Conservation (phyloP, 202 grass and related monocot species). For the Musa balbisiana region DNA sequence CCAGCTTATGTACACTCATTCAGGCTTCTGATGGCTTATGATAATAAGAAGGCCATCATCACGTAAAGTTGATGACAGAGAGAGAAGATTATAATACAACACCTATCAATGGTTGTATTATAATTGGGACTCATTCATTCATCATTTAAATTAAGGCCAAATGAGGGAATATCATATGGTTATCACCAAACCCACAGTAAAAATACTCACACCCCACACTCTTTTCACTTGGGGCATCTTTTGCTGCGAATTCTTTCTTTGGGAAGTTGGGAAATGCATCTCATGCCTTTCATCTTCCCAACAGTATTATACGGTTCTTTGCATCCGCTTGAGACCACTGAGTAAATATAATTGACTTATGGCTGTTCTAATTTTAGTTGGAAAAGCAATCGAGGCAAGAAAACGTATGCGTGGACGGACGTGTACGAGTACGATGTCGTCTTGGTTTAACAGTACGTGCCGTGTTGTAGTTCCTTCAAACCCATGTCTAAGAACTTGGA, state of each 20-base stretch:
- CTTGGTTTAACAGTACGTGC: not conserved
- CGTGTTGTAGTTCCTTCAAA: too few relatives aligned
- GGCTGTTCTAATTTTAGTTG: too few relatives aligned
- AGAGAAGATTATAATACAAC: not conserved
- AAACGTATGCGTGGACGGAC: not conserved
- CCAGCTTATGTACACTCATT: too few relatives aligned
- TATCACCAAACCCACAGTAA: slow-evolving; percentile 23
- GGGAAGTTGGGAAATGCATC: slow-evolving; percentile 56
- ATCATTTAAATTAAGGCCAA: slow-evolving; percentile 28
- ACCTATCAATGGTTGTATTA: slow-evolving; percentile 10
- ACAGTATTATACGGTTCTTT: not conserved
- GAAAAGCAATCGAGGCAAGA: too few relatives aligned
- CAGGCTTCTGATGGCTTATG: too few relatives aligned
- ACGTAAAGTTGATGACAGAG: slow-evolving; percentile 40
- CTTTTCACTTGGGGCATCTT: slow-evolving; percentile 49
- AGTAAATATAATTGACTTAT: too few relatives aligned
- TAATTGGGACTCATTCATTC: slow-evolving; percentile 23
- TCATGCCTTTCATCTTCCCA: slow-evolving; percentile 41
- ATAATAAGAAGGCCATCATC: slow-evolving; percentile 42
- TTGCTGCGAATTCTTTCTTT: slow-evolving; percentile 33
- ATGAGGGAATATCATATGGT: slow-evolving; percentile 32
- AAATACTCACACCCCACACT: slow-evolving; percentile 54
- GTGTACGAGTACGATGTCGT: not conserved
- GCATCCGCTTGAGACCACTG: too few relatives aligned
- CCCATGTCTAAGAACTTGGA: too few relatives aligned